Percentiles rank a stretch among this genome's conserved stretches.
These are phyloP conservation scores for Mucor irregularis DNA, from an alignment of 371 early-diverging fungal species.

Conservation along the genomic window DNA sequence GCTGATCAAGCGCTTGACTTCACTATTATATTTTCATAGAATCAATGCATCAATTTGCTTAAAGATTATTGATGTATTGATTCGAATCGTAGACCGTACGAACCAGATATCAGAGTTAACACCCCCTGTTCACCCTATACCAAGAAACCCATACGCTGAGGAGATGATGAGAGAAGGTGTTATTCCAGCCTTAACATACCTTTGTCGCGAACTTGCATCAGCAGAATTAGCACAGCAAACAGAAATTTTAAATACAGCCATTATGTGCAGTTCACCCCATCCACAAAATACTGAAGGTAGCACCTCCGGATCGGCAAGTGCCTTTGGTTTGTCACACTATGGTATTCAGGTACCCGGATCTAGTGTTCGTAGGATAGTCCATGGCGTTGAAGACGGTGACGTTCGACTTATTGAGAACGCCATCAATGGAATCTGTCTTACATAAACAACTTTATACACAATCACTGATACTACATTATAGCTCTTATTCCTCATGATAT, in stretches of 20 bases:
- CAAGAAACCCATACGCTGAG: constrained; percentile 16
- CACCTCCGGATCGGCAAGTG: not conserved
- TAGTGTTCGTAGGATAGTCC: constrained; percentile 27
- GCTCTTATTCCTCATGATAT: too few species aligned
- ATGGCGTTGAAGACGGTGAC: constrained; percentile 46
- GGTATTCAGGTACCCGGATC: constrained; percentile 4
- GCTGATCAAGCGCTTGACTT: not conserved
- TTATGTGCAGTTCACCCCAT: not conserved
- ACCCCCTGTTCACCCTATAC: not conserved
- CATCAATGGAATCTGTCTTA: constrained; percentile 23
- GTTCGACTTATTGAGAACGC: constrained; percentile 45
- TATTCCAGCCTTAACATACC: constrained; percentile 4
- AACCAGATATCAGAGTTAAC: constrained; percentile 13
- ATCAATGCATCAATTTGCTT: not conserved
- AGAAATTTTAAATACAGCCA: constrained; percentile 5
- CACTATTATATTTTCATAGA: constrained; percentile 5
- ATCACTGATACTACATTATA: too few species aligned
- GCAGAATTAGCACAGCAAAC: constrained; percentile 5
- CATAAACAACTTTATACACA: too few species aligned
- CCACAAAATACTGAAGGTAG: not conserved
- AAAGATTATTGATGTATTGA: constrained; percentile 11
- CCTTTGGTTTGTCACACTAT: constrained; percentile 7
- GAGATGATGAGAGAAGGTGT: constrained; percentile 19
- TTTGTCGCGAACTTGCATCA: not conserved
- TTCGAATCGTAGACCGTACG: constrained; percentile 15